Conservation (phyloP, 2,329 filamentous ascomycete genomes). For the Stachybotrys elegans region DNA sequence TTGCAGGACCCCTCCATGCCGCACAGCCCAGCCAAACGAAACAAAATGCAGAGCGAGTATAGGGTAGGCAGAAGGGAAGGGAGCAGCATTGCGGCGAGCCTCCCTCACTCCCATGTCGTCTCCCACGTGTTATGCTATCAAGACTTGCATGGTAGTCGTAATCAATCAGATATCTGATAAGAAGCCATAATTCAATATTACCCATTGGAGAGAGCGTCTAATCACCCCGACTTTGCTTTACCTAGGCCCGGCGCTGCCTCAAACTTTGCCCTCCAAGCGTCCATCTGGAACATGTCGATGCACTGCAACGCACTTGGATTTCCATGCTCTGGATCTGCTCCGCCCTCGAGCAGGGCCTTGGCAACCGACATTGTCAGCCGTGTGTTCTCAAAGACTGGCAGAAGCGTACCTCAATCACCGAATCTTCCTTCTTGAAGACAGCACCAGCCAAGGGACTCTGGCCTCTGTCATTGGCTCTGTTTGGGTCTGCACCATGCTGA, state of each 20-base stretch:
- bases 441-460: conserved; percentile 68
- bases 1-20: conserved; percentile 3
- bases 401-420: conserved; percentile 50
- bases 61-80: no score
- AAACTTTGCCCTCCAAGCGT: conserved; percentile 45
- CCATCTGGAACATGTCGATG: conserved; percentile 47
- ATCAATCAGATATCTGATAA: no score
- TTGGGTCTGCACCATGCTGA: conserved; percentile 59
- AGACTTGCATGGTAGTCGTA: no score
- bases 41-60: no score
- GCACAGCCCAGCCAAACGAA: no score
- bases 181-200: no score
- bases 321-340: conserved; percentile 50
- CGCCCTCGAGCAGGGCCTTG: conserved; percentile 43
- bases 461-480: conserved; percentile 61
- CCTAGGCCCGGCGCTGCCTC: conserved; percentile 43
- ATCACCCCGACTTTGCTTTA: no score
- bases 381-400: not conserved
- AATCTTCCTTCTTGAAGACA: conserved; percentile 66
- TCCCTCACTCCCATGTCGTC: no score
- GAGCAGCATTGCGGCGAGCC: no score
- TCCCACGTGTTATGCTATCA: no score
- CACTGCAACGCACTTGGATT: conserved; percentile 44
- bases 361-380: not conserved
- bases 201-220: no score